Conservation (phyloP, 2,329 filamentous ascomycete species). For the Calonectria hawksworthii region DNA sequence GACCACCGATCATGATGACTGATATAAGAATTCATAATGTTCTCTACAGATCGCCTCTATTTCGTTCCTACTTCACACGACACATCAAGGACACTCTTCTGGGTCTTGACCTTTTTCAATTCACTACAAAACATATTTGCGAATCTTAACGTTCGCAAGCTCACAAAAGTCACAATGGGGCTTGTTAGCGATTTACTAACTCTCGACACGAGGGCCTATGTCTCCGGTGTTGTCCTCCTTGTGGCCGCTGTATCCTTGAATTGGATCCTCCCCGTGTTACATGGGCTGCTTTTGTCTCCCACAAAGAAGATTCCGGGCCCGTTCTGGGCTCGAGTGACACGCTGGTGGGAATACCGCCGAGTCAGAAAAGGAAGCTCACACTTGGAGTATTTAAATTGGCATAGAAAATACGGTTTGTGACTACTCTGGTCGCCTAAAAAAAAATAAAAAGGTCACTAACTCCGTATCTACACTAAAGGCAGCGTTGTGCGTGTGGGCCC, state of each 20-base stretch:
- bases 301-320: not conserved
- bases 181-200: not conserved
- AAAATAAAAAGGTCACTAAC: not conserved
- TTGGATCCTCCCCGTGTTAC: not conserved
- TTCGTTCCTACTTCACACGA: not conserved
- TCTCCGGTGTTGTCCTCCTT: not conserved
- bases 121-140: not conserved
- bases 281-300: not conserved
- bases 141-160: too few species aligned
- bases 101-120: not conserved
- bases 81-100: too few species aligned
- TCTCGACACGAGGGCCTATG: not conserved
- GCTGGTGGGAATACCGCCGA: not conserved
- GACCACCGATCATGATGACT: not conserved
- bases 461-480: not conserved
- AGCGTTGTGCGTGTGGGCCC: slow-evolving; percentile 13
- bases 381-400: not conserved
- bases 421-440: too few species aligned
- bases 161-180: not conserved
- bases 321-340: not conserved
- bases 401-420: not conserved
- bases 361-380: not conserved
- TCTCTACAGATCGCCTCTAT: not conserved
- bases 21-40: not conserved
- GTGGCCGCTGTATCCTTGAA: not conserved